Conservation (phyloP, 2,329 filamentous ascomycete genomes). For the Fusarium subtropicale region DNA sequence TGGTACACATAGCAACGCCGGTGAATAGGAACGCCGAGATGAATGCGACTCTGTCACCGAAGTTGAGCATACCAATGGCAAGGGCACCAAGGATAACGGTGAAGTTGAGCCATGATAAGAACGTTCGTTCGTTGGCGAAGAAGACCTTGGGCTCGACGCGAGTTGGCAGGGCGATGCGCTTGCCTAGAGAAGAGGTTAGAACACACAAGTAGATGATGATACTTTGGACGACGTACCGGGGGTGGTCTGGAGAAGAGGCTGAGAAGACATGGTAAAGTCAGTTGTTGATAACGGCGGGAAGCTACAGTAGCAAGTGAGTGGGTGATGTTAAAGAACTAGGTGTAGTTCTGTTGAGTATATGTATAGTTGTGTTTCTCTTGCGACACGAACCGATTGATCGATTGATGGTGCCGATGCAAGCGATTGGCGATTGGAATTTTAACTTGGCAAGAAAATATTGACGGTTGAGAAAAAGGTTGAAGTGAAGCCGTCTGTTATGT, state of each 20-base stretch:
- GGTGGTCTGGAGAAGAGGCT: conserved; percentile 93
- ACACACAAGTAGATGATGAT: neutral
- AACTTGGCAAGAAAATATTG: conserved; percentile 17
- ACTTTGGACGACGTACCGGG: conserved; percentile 74
- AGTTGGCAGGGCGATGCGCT: conserved; percentile 96
- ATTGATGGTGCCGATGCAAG: conserved; percentile 14
- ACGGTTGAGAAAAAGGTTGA: conserved; percentile 32
- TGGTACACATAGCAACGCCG: conserved; percentile 90
- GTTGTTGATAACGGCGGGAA: conserved; percentile 14
- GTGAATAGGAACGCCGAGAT: conserved; percentile 96
- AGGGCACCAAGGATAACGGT: conserved; percentile 97
- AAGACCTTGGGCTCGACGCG: conserved; percentile 99
- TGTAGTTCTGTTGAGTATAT: neutral
- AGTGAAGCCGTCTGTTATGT: conserved; percentile 31
- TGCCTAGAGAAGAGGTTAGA: conserved; percentile 70
- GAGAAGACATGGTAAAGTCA: conserved; percentile 80
- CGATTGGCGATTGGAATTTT: conserved; percentile 10
- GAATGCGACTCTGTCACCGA: conserved; percentile 92
- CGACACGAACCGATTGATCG: neutral
- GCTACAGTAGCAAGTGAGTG: conserved; percentile 12
- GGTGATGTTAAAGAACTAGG: neutral
- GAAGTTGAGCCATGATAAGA: conserved; percentile 99
- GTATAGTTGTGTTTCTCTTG: neutral
- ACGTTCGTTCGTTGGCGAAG: conserved; percentile 99
- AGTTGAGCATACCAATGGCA: conserved; percentile 97